Conservation (phyloP, 495 filamentous ascomycete genomes). For the Pseudomonodictys pantanalensis region DNA sequence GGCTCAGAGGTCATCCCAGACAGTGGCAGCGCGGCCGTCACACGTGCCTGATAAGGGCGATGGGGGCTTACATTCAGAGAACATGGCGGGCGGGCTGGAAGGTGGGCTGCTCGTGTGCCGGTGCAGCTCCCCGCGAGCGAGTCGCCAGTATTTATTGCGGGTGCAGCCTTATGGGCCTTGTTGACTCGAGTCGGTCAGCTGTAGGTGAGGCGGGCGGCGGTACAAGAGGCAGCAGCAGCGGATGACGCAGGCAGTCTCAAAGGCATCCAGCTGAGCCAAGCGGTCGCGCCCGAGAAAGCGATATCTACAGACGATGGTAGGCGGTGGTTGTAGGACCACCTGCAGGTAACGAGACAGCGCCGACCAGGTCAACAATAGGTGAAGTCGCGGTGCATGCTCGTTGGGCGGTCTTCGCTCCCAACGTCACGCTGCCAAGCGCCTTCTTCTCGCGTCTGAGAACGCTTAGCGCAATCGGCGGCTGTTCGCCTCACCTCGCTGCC, state of each 20-base stretch:
- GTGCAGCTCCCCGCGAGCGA: slow-evolving; percentile 21
- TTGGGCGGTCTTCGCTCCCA: too few species aligned
- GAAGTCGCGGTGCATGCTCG: too few species aligned
- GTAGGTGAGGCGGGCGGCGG: slow-evolving; percentile 15
- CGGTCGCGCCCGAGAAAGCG: background rate
- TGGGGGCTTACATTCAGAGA: slow-evolving; percentile 84
- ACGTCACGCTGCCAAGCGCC: too few species aligned
- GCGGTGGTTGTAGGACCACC: too few species aligned
- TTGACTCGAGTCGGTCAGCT: slow-evolving; percentile 23
- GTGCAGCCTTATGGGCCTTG: slow-evolving; percentile 26
- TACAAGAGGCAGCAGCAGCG: slow-evolving; percentile 13
- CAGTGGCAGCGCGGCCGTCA: slow-evolving; percentile 24
- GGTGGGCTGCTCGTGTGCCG: slow-evolving; percentile 31
- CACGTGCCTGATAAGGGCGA: slow-evolving; percentile 31
- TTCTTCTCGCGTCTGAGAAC: too few species aligned
- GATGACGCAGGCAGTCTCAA: background rate
- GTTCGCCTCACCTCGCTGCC: too few species aligned
- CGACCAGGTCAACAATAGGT: too few species aligned
- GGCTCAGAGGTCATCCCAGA: slow-evolving; percentile 20
- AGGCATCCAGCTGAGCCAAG: slow-evolving; percentile 2
- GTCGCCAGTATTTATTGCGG: slow-evolving; percentile 14
- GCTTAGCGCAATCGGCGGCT: too few species aligned
- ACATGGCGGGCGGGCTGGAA: slow-evolving; percentile 59
- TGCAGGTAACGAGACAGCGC: too few species aligned
- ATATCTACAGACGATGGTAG: too few species aligned